Conservation (phyloP, 2,329 filamentous ascomycete species). For the Neofusicoccum sp. region DNA sequence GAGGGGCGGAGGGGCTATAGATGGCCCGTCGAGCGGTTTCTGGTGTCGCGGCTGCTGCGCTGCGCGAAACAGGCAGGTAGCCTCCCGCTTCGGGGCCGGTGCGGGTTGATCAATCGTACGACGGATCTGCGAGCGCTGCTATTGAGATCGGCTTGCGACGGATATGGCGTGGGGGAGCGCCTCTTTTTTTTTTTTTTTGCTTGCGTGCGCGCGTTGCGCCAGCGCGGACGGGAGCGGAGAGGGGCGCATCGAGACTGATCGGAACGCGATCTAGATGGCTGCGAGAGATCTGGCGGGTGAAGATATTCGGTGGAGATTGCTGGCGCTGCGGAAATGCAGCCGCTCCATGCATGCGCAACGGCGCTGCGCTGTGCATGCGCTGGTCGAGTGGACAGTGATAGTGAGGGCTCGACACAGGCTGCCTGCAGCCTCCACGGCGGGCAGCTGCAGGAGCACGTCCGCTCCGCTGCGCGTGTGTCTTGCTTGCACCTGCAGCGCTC, state of each 20-base stretch:
- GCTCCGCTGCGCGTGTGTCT: constrained; percentile 9
- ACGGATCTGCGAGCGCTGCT: constrained; percentile 7
- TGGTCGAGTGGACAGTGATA: no score
- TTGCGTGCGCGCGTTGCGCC: constrained; percentile 1
- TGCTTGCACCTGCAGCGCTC: not conserved
- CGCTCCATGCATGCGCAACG: not conserved
- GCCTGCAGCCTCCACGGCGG: not conserved
- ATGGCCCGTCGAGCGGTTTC: not conserved
- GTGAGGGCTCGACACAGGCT: no score
- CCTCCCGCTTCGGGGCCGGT: not conserved
- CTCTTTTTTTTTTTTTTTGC: not conserved
- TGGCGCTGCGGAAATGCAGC: not conserved
- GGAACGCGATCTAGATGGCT: not conserved
- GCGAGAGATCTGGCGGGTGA: not conserved
- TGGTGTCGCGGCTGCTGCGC: not conserved
- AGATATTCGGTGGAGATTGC: constrained; percentile 2
- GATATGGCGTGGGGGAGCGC: not conserved
- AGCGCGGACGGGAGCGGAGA: constrained; percentile 2
- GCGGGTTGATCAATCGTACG: constrained; percentile 18
- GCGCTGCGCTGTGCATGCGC: not conserved
- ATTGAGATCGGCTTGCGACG: constrained; percentile 10
- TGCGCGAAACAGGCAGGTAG: constrained; percentile 9
- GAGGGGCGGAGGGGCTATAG: not conserved
- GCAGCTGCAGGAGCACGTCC: not conserved
- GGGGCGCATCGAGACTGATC: constrained; percentile 1